These are phyloP conservation scores for Globisporangium spiculum DNA, from an alignment of 352 stramenopile genomes.

Conservation along the genomic window DNA sequence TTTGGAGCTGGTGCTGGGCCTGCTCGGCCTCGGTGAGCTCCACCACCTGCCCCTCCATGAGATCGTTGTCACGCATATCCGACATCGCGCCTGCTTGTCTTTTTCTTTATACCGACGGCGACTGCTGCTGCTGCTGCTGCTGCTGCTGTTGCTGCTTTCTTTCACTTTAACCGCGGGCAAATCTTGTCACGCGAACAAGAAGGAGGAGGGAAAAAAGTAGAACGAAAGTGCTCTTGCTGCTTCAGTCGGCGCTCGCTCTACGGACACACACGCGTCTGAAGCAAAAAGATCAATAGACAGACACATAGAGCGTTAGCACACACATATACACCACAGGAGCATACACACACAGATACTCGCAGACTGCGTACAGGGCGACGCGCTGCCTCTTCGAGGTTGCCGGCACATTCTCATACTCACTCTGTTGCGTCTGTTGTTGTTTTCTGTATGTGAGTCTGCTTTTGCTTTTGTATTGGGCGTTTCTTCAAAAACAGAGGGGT, in stretches of 20 bases:
- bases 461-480: neutral
- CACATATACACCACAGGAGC: neutral
- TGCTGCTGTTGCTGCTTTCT: neutral
- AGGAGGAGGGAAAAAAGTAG: neutral
- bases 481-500: neutral
- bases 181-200: neutral
- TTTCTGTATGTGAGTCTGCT: neutral
- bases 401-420: neutral
- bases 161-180: neutral
- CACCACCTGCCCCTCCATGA: slow-evolving; percentile 84
- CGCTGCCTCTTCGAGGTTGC: neutral
- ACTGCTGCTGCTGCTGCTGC: too few relatives aligned
- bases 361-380: neutral
- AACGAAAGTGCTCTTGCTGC: slow-evolving; percentile 1
- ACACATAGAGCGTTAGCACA: neutral
- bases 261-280: neutral
- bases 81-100: slow-evolving; percentile 10
- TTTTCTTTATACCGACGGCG: neutral
- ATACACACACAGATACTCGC: neutral
- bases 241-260: neutral
- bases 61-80: slow-evolving; percentile 16
- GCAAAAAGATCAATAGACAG: neutral
- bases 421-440: neutral
- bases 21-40: slow-evolving; percentile 85
- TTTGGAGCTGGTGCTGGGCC: slow-evolving; percentile 81